Percentiles rank a stretch among this genome's conserved stretches.
Evolutionary conservation across 164 flowering plant species (phyloP).

Genomic region (Aristolochia fimbriata): DNA sequence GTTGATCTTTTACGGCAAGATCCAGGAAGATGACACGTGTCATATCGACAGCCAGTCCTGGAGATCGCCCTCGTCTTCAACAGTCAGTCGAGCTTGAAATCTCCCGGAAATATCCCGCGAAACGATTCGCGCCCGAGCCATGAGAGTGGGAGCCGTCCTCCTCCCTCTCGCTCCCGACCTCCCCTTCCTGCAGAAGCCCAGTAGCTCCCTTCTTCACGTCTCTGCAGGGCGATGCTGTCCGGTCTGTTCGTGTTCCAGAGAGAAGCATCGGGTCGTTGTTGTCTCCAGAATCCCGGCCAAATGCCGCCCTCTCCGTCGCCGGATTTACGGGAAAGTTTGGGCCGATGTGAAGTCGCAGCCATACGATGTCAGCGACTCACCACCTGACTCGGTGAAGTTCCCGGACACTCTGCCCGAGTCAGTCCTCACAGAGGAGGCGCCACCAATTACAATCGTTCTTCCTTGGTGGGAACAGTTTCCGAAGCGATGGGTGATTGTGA

Average conservation of each 20-base stretch:
- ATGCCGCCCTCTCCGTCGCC: neutral
- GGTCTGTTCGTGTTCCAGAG: neutral
- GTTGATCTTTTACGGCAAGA: too few species aligned
- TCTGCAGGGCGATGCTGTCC: slow-evolving; percentile 6
- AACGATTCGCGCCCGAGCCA: slow-evolving; percentile 13
- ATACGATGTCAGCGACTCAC: slow-evolving; percentile 25
- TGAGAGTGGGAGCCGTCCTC: slow-evolving; percentile 40
- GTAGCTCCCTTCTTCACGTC: neutral
- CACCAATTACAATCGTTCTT: neutral
- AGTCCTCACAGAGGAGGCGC: slow-evolving; percentile 19
- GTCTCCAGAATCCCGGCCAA: neutral
- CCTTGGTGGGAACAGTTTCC: slow-evolving; percentile 84
- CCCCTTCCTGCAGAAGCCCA: slow-evolving; percentile 4
- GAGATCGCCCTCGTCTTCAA: neutral
- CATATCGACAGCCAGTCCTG: neutral
- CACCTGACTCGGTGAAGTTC: slow-evolving; percentile 28
- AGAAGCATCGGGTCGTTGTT: neutral
- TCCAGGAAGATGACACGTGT: slow-evolving; percentile 2
- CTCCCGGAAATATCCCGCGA: neutral
- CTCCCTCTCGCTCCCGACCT: slow-evolving; percentile 21
- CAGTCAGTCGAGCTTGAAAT: neutral
- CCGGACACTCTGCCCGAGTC: slow-evolving; percentile 16
- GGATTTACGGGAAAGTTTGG: slow-evolving; percentile 14
- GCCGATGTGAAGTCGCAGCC: slow-evolving; percentile 59
- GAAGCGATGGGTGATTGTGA: slow-evolving; percentile 84